Percentiles rank a stretch among this genome's conserved stretches.
Conservation (phyloP, 768 basidiomycete genomes). For the Calocybe cyanea region DNA sequence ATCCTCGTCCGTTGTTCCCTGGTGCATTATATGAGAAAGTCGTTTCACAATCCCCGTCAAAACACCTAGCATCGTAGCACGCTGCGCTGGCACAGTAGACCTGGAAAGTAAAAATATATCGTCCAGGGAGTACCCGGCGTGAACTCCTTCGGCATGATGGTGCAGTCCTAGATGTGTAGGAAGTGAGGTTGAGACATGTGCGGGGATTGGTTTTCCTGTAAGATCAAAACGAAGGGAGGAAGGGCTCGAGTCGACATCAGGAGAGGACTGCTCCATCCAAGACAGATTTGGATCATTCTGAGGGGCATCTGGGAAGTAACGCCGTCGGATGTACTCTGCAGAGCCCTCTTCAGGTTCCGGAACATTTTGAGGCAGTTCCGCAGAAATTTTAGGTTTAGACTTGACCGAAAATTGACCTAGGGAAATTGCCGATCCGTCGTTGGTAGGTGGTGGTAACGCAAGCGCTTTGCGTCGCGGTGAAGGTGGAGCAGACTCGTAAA, state of each 20-base stretch:
- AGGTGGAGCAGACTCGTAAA: slow-evolving; percentile 78
- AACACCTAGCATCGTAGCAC: slow-evolving; percentile 76
- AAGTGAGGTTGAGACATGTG: slow-evolving; percentile 46
- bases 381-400: slow-evolving; percentile 11
- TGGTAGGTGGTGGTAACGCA: slow-evolving; percentile 52
- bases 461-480: slow-evolving; percentile 63
- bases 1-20: too few species aligned
- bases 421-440: slow-evolving; percentile 36
- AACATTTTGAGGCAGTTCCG: not conserved
- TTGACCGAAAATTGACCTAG: slow-evolving; percentile 34
- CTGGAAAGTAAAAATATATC: slow-evolving; percentile 78
- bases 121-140: slow-evolving; percentile 85
- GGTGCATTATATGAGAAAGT: slow-evolving; percentile 25
- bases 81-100: slow-evolving; percentile 80
- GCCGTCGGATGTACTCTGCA: slow-evolving; percentile 77
- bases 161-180: slow-evolving; percentile 88
- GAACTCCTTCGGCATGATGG: slow-evolving; percentile 78
- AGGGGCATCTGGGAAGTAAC: slow-evolving; percentile 75
- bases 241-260: slow-evolving; percentile 24
- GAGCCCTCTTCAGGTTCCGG: slow-evolving; percentile 61
- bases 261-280: slow-evolving; percentile 59
- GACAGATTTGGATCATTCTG: slow-evolving; percentile 69
- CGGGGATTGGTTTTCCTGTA: slow-evolving; percentile 63
- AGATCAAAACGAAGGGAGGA: slow-evolving; percentile 73
- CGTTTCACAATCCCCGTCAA: slow-evolving; percentile 53